phyloP scores from a whole-genome alignment of 768 basidiomycete species.

The Suillus fuscotomentosus region DNA sequence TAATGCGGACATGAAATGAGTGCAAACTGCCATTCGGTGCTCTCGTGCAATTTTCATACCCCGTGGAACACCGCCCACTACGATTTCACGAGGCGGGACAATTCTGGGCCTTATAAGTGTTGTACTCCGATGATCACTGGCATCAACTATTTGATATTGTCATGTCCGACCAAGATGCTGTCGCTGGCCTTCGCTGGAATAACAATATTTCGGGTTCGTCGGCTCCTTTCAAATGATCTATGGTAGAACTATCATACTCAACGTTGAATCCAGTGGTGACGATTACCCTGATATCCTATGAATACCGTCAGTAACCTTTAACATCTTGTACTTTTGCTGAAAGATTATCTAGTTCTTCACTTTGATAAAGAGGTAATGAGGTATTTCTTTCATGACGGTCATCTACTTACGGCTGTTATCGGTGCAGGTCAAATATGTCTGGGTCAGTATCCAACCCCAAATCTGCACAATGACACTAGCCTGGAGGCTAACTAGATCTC shows the following conservation, averaged over 20 bases:
- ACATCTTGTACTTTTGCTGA: neutral
- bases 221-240: neutral
- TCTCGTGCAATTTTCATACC: neutral
- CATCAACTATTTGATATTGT: neutral
- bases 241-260: neutral
- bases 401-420: neutral
- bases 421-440: neutral
- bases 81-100: neutral
- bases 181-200: neutral
- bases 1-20: neutral
- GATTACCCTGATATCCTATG: neutral
- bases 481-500: neutral
- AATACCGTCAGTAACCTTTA: neutral
- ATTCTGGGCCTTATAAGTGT: neutral
- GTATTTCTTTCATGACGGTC: neutral
- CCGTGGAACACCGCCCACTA: neutral
- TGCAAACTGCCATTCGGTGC: neutral
- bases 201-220: neutral
- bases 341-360: neutral
- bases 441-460: neutral
- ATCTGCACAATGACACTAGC: neutral
- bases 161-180: neutral
- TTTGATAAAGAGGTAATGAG: neutral
- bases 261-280: neutral
- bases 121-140: neutral